phyloP scores from a whole-genome alignment of 345 rosid species.

The Hibiscus tridactylites region DNA sequence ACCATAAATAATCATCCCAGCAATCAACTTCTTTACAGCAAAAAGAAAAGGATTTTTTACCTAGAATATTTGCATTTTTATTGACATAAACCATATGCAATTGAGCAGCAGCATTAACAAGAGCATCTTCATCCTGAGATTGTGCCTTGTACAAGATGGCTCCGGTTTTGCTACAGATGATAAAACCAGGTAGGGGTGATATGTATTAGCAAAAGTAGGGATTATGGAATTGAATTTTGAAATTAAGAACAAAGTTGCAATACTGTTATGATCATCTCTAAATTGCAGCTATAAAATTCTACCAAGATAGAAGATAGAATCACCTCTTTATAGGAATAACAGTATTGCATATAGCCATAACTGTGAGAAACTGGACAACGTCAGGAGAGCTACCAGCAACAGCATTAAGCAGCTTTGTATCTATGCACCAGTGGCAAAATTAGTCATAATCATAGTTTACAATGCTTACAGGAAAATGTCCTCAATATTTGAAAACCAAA shows the following conservation, averaged over 20 bases:
- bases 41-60: slow-evolving; percentile 36
- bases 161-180: slow-evolving; percentile 69
- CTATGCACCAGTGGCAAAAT: slow-evolving; percentile 26
- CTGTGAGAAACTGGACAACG: slow-evolving; percentile 70
- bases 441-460: neutral
- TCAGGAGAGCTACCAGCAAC: slow-evolving; percentile 71
- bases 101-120: slow-evolving; percentile 85
- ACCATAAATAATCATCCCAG: slow-evolving; percentile 3
- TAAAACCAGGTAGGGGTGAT: slow-evolving; percentile 1
- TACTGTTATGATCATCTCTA: neutral
- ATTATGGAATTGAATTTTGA: neutral
- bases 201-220: slow-evolving; percentile 2
- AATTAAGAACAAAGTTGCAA: neutral
- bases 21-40: slow-evolving; percentile 1
- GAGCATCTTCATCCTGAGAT: slow-evolving; percentile 99
- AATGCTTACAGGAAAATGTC: neutral
- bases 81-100: slow-evolving; percentile 68
- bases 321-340: slow-evolving; percentile 85
- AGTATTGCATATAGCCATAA: slow-evolving; percentile 95
- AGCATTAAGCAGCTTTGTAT: slow-evolving; percentile 59
- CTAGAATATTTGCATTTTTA: slow-evolving; percentile 65
- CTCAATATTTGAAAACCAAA: neutral
- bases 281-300: slow-evolving; percentile 7
- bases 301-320: slow-evolving; percentile 8
- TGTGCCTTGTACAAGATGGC: slow-evolving; percentile 75